Percentiles rank a stretch among this genome's conserved stretches.
phyloP scores from a whole-genome alignment of 129 eudicot species.

The Escallonia herrerae region DNA sequence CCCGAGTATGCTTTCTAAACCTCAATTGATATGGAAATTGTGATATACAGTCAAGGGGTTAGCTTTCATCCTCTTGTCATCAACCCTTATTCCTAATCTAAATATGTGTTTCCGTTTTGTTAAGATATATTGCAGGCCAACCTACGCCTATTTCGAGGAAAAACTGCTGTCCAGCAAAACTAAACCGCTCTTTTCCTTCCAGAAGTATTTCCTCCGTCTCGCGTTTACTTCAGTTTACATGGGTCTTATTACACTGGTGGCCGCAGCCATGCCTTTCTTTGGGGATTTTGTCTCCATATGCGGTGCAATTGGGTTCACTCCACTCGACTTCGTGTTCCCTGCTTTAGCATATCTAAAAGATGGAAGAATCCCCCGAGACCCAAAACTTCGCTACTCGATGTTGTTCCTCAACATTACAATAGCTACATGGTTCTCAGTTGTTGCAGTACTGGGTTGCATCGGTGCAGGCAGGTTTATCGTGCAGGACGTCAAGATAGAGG shows the following conservation, averaged over 20 bases:
- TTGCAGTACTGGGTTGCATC: constrained; percentile 51
- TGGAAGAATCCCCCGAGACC: constrained; percentile 23
- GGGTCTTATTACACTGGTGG: constrained; percentile 30
- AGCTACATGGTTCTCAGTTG: constrained; percentile 44
- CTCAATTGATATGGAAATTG: neutral
- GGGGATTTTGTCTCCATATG: constrained; percentile 54
- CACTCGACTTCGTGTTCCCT: constrained; percentile 58
- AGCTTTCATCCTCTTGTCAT: neutral
- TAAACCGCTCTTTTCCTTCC: constrained; percentile 1
- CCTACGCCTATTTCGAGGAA: constrained; percentile 42
- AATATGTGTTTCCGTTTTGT: neutral
- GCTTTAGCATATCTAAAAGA: constrained; percentile 50
- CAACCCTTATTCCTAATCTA: neutral
- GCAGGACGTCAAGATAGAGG: constrained; percentile 25
- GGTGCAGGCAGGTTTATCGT: constrained; percentile 48
- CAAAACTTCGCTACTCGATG: constrained; percentile 6
- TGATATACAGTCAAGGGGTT: neutral
- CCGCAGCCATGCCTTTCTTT: constrained; percentile 58
- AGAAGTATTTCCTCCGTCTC: constrained; percentile 15
- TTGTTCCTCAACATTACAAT: constrained; percentile 33
- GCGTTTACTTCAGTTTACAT: constrained; percentile 32
- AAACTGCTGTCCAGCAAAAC: constrained; percentile 9
- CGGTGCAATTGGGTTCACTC: constrained; percentile 60
- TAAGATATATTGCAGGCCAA: constrained; percentile 55
- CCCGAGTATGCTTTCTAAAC: no score